Evolutionary conservation across 176 grass and related monocot species (phyloP), one percentile per base, ranked within the genome.

Genomic region (Pontederia crassipes): DNA sequence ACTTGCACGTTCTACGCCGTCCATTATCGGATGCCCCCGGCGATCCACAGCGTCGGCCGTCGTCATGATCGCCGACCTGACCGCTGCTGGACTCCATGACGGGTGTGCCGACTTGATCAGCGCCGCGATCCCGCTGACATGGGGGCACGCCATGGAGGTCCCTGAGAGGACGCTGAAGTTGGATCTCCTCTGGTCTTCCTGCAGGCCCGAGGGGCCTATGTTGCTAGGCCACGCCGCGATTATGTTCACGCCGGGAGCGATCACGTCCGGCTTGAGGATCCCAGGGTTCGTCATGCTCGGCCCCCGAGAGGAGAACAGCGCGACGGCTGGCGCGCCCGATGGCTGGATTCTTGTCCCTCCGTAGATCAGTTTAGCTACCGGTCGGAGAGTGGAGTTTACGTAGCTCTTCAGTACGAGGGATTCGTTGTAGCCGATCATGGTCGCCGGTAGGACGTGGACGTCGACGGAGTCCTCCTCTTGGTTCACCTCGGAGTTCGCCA

Each of bases 151-250:
- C 90, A 95, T 95, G 13, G 90, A 95, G 0, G 90, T 90, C 46
- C 90, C 90, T 2, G 90, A 95, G 48, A 95, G 77, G 56, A 95
- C 86, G n/a, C 60, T 84, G 73, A 95, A 90, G 78, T 90, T 87
- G n/a, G 86, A 77, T 26, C 75, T 71, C 10, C 86, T 68, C 18
- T 46, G 52, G 60, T 96, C 91, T 17, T 48, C 62, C 9, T 72
- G 80, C 3, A 90, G 86, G 26, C 86, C 86, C n/a, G 86, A 84
- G 2, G 91, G 91, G 0, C 83, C 86, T 0, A 95, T 57, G 76
- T 71, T 87, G 0, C 66, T 83, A 0, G 86, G 91, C 86, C 91
- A 95, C 10, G 83, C 91, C n/a, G 91, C 91, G 52, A 96, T 90
- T 78, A 96, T 96, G 83, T 96, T 96, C 27, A 90, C 86, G 10